A percentile compares a stretch with the other conserved stretches of the same genome.
phyloP scores from a whole-genome alignment of 2,329 filamentous ascomycete genomes.

The Aspergillus cejpii region DNA sequence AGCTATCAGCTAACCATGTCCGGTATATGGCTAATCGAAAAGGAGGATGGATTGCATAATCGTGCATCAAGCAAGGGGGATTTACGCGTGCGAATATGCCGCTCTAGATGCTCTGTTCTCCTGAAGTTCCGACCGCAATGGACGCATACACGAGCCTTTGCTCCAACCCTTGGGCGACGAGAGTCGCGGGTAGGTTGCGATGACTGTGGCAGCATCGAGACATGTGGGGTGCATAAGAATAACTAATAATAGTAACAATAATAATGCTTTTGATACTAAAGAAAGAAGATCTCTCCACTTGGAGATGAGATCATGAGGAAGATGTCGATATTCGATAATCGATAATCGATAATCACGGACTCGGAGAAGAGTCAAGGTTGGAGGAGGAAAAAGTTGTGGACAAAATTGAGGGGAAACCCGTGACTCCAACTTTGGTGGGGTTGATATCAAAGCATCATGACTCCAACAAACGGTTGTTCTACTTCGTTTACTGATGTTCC shows the following conservation, averaged over 20 bases:
- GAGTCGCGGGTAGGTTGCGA: conserved; percentile 19
- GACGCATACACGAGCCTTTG: conserved; percentile 28
- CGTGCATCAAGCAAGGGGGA: not conserved
- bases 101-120: conserved; percentile 33
- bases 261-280: conserved; percentile 1
- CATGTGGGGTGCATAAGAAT: conserved; percentile 15
- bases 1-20: conserved; percentile 8
- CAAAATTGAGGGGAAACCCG: not conserved
- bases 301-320: conserved; percentile 14
- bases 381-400: not conserved
- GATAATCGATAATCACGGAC: too few relatives aligned
- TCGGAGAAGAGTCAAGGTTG: too few relatives aligned
- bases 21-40: not conserved
- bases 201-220: conserved; percentile 30
- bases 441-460: too few relatives aligned
- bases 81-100: conserved; percentile 34
- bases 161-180: conserved; percentile 23
- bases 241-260: not conserved
- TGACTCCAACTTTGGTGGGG: too few relatives aligned
- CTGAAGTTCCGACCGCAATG: conserved; percentile 33
- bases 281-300: conserved; percentile 15
- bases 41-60: not conserved
- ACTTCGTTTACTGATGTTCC: not conserved
- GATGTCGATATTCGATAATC: too few relatives aligned
- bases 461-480: not conserved